phyloP scores from a whole-genome alignment of 805 yeast species.

The Metschnikowia santaceciliae region DNA sequence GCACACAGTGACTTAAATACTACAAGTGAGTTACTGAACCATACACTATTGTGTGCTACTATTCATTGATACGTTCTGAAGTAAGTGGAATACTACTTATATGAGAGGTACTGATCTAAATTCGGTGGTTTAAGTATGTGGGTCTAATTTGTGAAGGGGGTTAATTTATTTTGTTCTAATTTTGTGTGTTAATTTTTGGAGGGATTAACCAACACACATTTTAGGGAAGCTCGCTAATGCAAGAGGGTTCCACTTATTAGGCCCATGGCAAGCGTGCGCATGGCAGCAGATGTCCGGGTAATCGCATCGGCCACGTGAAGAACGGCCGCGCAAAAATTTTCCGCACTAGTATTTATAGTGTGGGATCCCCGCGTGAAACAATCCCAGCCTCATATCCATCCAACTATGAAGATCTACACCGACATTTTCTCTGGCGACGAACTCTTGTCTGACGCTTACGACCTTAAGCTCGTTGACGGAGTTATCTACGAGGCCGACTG shows the following conservation, averaged over 20 bases:
- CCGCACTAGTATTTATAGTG: constrained; percentile 12
- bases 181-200: no score
- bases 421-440: constrained; percentile 95
- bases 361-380: background rate
- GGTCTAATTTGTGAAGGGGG: no score
- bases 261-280: background rate
- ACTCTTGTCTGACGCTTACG: constrained; percentile 96
- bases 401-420: constrained; percentile 39
- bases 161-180: no score
- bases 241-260: background rate
- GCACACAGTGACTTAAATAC: no score
- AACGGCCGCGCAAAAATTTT: constrained; percentile 9
- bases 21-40: no score
- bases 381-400: background rate
- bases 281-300: constrained; percentile 13
- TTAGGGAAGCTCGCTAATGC: background rate
- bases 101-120: no score
- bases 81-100: no score
- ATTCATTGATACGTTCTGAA: no score
- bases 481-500: constrained; percentile 97
- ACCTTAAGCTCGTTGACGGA: constrained; percentile 77
- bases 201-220: no score
- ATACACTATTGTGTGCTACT: background rate
- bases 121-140: no score
- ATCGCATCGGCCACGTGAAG: constrained; percentile 15